These are phyloP conservation scores for Candida nonsorbophila DNA, from an alignment of 805 yeast species.

Conservation along the genomic window DNA sequence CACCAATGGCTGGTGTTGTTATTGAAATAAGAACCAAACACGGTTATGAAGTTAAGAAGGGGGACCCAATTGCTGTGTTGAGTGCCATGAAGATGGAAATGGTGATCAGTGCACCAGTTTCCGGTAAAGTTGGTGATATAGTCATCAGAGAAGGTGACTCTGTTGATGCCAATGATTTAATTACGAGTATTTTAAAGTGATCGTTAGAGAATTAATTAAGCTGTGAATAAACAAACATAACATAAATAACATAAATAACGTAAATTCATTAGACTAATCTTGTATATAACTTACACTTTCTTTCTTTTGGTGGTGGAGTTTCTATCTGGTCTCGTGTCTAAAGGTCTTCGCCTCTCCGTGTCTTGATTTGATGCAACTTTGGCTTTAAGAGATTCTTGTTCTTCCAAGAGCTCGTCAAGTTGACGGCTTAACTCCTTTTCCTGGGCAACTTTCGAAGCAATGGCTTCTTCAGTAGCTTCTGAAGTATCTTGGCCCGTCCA, in stretches of 20 bases:
- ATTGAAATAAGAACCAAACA: conserved; percentile 89
- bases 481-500: conserved; percentile 38
- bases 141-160: conserved; percentile 86
- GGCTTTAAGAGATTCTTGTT: conserved; percentile 17
- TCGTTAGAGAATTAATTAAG: no score
- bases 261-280: no score
- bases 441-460: conserved; percentile 10
- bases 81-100: conserved; percentile 99
- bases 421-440: conserved; percentile 21
- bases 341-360: conserved; percentile 5
- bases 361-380: conserved; percentile 14
- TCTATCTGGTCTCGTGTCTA: background rate
- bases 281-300: no score
- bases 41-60: conserved; percentile 89
- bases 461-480: conserved; percentile 12
- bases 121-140: conserved; percentile 78
- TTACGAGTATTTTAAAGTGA: conserved; percentile 37
- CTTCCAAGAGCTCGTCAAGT: conserved; percentile 18
- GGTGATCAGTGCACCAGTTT: conserved; percentile 90
- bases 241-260: no score
- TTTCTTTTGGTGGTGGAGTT: background rate
- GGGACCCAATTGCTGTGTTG: conserved; percentile 89
- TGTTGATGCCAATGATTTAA: conserved; percentile 89
- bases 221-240: no score
- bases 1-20: conserved; percentile 99